Evolutionary conservation across 2,329 filamentous ascomycete genomes (phyloP).

Genomic region (Macrophomina pseudophaseolina): DNA sequence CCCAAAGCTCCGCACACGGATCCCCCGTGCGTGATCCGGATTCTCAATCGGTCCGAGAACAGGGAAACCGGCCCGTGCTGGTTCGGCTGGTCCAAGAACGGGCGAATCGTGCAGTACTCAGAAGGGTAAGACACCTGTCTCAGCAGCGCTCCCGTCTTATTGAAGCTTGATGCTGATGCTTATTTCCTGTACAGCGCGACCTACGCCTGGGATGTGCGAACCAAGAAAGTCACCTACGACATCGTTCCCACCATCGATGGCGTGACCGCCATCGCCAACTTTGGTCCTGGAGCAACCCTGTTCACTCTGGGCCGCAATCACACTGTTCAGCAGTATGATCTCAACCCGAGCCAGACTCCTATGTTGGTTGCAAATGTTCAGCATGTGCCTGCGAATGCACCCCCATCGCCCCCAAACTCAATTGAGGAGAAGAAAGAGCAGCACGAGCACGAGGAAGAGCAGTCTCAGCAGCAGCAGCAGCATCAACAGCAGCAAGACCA

Average conservation of each 20-base stretch:
- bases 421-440: conserved; percentile 70
- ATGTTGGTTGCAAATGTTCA: conserved; percentile 86
- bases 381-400: conserved; percentile 77
- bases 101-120: conserved; percentile 88
- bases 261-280: conserved; percentile 81
- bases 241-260: conserved; percentile 83
- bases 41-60: conserved; percentile 79
- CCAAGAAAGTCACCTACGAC: conserved; percentile 94
- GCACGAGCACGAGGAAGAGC: conserved; percentile 33
- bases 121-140: conserved; percentile 71
- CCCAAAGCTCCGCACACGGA: conserved; percentile 77
- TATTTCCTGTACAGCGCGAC: conserved; percentile 23
- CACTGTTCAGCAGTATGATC: conserved; percentile 92
- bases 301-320: conserved; percentile 90
- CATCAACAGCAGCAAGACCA: conserved; percentile 35
- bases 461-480: conserved; percentile 27
- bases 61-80: conserved; percentile 77
- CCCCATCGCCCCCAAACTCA: conserved; percentile 82
- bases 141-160: neutral
- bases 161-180: conserved; percentile 33
- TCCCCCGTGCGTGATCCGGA: conserved; percentile 84
- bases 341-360: conserved; percentile 72
- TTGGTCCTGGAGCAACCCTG: conserved; percentile 86
- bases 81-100: conserved; percentile 99
- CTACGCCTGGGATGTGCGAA: conserved; percentile 83